Evolutionary conservation across 2,329 filamentous ascomycete species (phyloP), one percentile per base, ranked within the genome.

Genomic region (Orbilia javanica): DNA sequence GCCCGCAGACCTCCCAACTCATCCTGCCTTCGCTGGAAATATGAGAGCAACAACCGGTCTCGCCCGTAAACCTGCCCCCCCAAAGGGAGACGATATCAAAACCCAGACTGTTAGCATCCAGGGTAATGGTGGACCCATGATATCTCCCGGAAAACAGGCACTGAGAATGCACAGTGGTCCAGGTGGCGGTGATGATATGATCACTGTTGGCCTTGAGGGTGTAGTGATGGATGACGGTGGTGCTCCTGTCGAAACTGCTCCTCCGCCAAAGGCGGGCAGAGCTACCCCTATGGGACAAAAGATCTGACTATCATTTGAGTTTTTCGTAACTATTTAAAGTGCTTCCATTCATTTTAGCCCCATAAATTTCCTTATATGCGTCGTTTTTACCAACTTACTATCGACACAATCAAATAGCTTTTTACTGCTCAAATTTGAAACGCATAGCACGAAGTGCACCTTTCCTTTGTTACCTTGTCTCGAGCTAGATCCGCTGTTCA

Each of bases 181-280:
- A 18, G 75, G 75, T 36, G 68, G 74, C n/a, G 68, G 68, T 22
- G 74, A 78, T 29, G 68, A 72, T 27, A 79, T 74, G 63, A 79
- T 79, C 55, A 79, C 75, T 48, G 75, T 79, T 46, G 75, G 75
- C 7, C 69, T 79, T 27, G 75, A 73, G 39, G 75, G 75, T 10
- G 75, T 79, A 7, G 75, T 79, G 1, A 79, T 79, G 75, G 75
- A 79, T 46, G 75, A 79, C 50, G 70, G 70, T 25, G 75, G 75
- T 34, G 75, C 75, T 15, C 75, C 75, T n/a, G 75, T 79, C 3
- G 75, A 79, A 25, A 53, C 75, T 44, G 75, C 75, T 11, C 75
- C 75, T 31, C 44, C 69, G 25, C 75, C 75, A 60, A 79, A 70
- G 55, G 75, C 75, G 3, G 75, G 75, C 48, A 69, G 75, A 20